Base-by-base conservation (phyloP, 306 rosid genomes). In the Castanea sativa region DNA sequence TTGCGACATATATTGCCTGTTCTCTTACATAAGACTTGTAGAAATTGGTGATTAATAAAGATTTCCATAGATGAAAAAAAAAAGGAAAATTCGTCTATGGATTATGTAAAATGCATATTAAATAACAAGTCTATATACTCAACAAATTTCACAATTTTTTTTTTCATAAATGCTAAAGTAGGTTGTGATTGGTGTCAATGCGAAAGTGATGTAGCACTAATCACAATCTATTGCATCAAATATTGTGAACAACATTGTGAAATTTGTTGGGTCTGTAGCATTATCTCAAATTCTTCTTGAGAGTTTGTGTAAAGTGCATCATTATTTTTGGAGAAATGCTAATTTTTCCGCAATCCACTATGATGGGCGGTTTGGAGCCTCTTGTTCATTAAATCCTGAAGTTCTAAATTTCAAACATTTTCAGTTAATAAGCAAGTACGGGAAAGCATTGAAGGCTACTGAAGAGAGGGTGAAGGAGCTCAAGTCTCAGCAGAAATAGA, bases 381-480 rank as follows among this genome's bases (percentile, higher is more conserved):
- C 25, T 32, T 33, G 49, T 7, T 32, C 19, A 8, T 32, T 9
- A 32, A 67, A 9, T 32, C 19, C 27, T 67, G 0, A 67, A 19
- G 15, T 19, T 67, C 16, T 71, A 49, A 77, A 53, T 43, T 64
- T 19, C 59, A 68, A 75, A 69, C 7, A 32, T 32, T 83, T 71
- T 63, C 94, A 95, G 99, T 73, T 93, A 52, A 93, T 91, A 81
- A 87, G 83, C 85, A 90, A 61, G 4, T 95, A 86, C 61, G 99
- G 98, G 35, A 88, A 93, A 59, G 98, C 99, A 59, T 55, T 95
- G 60, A 90, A 83, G 87, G 87, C 67, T 0, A 95, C 98, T 0
- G 99, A 95, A 82, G 78, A 89, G 73, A 85, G 85, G 86, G 98
- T 95, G 83, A 79, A 89, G 73, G 97, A 93, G 74, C 97, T 90